Percentiles rank a stretch among this genome's conserved stretches.
phyloP scores from a whole-genome alignment of 345 rosid genomes.

The Tarenaya hassleriana region DNA sequence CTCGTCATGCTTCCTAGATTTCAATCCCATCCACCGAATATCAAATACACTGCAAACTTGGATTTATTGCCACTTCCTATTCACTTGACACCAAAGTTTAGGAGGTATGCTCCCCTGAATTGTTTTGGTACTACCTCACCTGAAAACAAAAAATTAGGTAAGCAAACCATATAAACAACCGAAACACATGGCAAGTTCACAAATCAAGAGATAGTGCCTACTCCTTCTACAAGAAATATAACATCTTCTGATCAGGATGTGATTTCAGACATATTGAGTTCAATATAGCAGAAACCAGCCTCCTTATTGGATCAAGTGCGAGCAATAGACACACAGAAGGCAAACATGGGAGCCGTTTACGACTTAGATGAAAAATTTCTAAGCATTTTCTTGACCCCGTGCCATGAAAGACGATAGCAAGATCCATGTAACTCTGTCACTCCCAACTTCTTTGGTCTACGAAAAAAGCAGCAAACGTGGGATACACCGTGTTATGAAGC shows the following conservation, averaged over 20 bases:
- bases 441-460: background rate
- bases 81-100: slow-evolving; percentile 23
- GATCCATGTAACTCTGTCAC: background rate
- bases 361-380: background rate
- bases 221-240: background rate
- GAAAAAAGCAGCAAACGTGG: background rate
- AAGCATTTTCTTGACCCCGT: slow-evolving; percentile 2
- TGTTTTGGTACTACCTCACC: no score
- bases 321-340: no score
- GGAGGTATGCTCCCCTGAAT: no score
- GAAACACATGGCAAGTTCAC: background rate
- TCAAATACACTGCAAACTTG: no score
- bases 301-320: background rate
- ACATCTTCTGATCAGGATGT: no score
- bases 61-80: slow-evolving; percentile 12
- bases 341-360: background rate
- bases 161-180: background rate
- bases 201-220: background rate
- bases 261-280: no score
- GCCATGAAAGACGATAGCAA: no score
- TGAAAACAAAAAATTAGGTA: slow-evolving; percentile 7
- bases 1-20: slow-evolving; percentile 34
- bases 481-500: background rate
- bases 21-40: slow-evolving; percentile 29
- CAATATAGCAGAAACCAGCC: background rate